Base-by-base conservation (phyloP, 257 asterid genomes). In the Capsicum chinense region DNA sequence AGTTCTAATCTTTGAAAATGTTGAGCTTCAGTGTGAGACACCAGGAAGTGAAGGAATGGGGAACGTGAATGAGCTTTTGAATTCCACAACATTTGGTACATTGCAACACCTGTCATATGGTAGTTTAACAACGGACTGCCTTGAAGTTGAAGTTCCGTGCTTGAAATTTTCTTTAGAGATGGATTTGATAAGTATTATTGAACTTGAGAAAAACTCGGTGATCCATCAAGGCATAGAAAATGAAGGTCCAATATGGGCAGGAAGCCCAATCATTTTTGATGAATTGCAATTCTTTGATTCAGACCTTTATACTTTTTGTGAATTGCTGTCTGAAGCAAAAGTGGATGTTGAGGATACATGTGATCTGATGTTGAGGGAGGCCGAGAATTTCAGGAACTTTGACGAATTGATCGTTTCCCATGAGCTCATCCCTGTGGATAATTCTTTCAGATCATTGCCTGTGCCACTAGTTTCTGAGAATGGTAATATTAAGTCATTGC, bases 391-490 rank as follows among this genome's bases (percentile, higher is more conserved):
- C 84, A 88, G 83, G 89, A 88, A 87, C 88, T 91, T 93, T 79
- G 83, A 87, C 83, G 92, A 92, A 85, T 84, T 97, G 89, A 79
- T 96, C 69, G 96, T 93, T 92, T 89, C 90, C 80, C 90, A 90
- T 81, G 98, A 97, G 91, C 98, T 97, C 83, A 92, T 92, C 81
- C 95, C 92, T 59, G 69, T 86, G 83, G 98, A 93, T 83, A 94
- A 89, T 87, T 88, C 93, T 79, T 97, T 95, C 85, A 92, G 87
- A 84, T 91, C 99, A 84, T 85, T 97, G 87, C 99, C 98, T 64
- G 96, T 88, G 85, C 98, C 98, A 54, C 91, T 93, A 74, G 83
- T 93, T 83, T 86, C 92, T 42, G 93, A 89, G 81, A 69, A 84
- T 67, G 88, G 88, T 83, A 79, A 79, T 67, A 81, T 80, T 56